Evolutionary conservation across 2,329 filamentous ascomycete species (phyloP), one percentile per base, ranked within the genome.

Genomic region (Phaeosphaeriaceae sp.): DNA sequence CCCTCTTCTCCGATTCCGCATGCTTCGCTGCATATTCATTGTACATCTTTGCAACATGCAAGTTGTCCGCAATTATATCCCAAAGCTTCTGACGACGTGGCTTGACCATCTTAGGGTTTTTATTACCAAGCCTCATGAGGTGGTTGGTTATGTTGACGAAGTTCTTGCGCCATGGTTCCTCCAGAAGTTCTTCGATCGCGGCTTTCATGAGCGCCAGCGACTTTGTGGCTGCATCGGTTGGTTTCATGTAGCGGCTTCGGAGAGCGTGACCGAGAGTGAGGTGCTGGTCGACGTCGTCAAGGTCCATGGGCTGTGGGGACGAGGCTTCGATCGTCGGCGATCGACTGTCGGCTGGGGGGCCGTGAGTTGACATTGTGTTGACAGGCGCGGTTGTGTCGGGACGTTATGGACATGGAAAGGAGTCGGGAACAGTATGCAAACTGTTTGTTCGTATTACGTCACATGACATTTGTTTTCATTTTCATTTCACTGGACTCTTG

Each of bases 71-170:
- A 2, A 53, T 42, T 9, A 53, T 46, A 46, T 47, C 5, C 13
- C 35, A 24, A 22, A 53, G 26, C 23, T 30, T 53, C 7, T 28
- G 50, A 3, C 51, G 51, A 11, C 51, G 51, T 22, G 42, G 51
- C 40, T 46, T 23, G 11, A 53, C 23, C 10, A 32, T 7, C n/a
- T 53, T 53, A 24, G n/a, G 17, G 10, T 32, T 53, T 3, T 26
- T 21, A 13, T 32, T 30, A 10, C 51, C 51, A 13, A 53, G 40
- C 24, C 40, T n/a, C 26, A 53, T 32, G 23, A 53, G 3, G 22
- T 6, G 11, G 15, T 43, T 32, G 8, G 22, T n/a, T 5, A 24
- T 47, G 11, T 53, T 53, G 10, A 13, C 5, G 22, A 53, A 53
- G 1, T 46, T 23, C 17, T 21, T 28, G 17, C 51, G 51, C 13